These are phyloP conservation scores for Nicotiana noctiflora DNA, from an alignment of 257 asterid genomes.

Conservation along the genomic window DNA sequence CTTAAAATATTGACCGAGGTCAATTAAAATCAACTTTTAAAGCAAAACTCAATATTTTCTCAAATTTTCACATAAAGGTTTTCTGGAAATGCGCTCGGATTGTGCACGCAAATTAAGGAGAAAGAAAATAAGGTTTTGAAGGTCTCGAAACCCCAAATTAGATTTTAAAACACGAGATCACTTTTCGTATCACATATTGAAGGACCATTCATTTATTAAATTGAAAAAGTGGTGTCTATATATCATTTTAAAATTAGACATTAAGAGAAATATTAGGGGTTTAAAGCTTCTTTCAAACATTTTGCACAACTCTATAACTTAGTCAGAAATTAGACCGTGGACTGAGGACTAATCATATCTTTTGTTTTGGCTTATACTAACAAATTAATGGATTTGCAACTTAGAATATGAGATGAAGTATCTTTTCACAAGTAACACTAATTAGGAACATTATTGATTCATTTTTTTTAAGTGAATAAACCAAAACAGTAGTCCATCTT, in stretches of 20 bases:
- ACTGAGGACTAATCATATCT: slow-evolving; percentile 7
- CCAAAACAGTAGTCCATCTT: slow-evolving; percentile 1
- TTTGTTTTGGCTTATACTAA: neutral
- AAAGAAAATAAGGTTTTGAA: too few relatives aligned
- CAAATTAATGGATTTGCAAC: slow-evolving; percentile 7
- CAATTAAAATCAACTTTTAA: too few relatives aligned
- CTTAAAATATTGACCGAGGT: too few relatives aligned
- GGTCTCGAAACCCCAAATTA: too few relatives aligned
- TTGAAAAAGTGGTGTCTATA: neutral
- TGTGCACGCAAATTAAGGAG: too few relatives aligned
- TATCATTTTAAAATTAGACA: neutral
- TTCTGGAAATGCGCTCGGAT: too few relatives aligned
- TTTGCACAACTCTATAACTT: slow-evolving; percentile 8
- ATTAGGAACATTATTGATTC: slow-evolving; percentile 2
- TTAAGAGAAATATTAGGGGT: neutral
- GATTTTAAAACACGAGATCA: too few relatives aligned
- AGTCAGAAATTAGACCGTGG: slow-evolving; percentile 15
- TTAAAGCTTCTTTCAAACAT: slow-evolving; percentile 7
- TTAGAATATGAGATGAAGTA: slow-evolving; percentile 1
- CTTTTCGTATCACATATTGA: too few relatives aligned
- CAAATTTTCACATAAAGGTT: too few relatives aligned
- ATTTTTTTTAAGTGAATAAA: neutral
- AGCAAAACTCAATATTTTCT: too few relatives aligned
- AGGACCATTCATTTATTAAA: slow-evolving; percentile 11
- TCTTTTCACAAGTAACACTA: slow-evolving; percentile 9